Conservation (phyloP, 139 green algal genomes). For the Micromonas commoda region DNA sequence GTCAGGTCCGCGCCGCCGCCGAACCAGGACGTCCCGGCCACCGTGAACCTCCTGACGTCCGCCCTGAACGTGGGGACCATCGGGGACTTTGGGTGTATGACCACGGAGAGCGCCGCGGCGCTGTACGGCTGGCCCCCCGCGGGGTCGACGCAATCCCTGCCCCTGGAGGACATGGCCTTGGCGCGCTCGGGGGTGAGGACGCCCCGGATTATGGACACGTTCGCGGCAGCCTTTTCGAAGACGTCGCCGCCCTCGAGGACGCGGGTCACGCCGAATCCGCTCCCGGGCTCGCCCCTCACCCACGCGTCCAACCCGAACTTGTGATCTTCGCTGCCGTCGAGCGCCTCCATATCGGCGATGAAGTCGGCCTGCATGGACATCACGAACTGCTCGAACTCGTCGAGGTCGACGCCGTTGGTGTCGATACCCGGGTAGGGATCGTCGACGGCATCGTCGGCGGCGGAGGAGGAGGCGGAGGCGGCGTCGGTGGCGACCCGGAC, state of each 20-base stretch:
- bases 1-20: conserved; percentile 94
- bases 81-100: conserved; percentile 84
- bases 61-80: conserved; percentile 86
- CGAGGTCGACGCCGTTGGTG: conserved; percentile 1
- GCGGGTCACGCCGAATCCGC: conserved; percentile 80
- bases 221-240: conserved; percentile 87
- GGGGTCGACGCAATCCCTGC: conserved; percentile 47
- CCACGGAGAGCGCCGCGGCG: conserved; percentile 82
- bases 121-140: conserved; percentile 70
- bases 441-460: not conserved
- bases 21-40: conserved; percentile 58
- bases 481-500: too few species aligned
- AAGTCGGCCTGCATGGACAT: not conserved
- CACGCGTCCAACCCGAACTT: conserved; percentile 3
- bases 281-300: not conserved
- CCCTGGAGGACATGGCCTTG: conserved; percentile 42
- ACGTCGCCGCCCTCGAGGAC: conserved; percentile 83
- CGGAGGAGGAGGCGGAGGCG: not conserved
- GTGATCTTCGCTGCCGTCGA: not conserved
- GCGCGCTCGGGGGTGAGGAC: conserved; percentile 59
- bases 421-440: not conserved
- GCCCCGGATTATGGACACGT: conserved; percentile 67
- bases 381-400: conserved; percentile 15
- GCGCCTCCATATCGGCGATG: not conserved
- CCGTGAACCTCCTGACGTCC: conserved; percentile 81